Percentiles rank a stretch among this genome's conserved stretches.
Conservation (phyloP, 768 basidiomycete genomes). For the Mycena kentingensis region DNA sequence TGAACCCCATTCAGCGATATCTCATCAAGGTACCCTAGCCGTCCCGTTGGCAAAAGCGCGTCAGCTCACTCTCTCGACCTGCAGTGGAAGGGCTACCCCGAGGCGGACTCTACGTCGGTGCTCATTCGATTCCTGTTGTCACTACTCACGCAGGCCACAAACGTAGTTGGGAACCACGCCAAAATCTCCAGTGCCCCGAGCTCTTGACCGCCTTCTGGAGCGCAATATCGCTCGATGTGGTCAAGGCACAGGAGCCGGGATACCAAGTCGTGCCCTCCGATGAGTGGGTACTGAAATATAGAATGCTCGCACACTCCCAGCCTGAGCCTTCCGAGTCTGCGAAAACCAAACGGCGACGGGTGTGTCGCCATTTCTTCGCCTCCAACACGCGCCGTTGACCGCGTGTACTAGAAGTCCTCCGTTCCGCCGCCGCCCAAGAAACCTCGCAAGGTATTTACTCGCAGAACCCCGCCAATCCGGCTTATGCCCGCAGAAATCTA, state of each 20-base stretch:
- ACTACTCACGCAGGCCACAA: not conserved
- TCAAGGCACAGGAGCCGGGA: not conserved
- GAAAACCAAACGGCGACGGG: not conserved
- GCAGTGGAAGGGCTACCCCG: not conserved
- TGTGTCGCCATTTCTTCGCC: no score
- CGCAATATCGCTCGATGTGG: not conserved
- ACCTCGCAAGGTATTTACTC: no score
- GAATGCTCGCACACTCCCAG: not conserved
- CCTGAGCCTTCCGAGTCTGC: not conserved
- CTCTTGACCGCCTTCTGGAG: not conserved
- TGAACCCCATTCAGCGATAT: not conserved
- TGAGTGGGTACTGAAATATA: not conserved
- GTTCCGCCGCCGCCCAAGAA: no score
- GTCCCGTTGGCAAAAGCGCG: no score
- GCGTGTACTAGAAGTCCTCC: no score
- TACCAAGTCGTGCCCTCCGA: not conserved
- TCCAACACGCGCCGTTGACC: no score
- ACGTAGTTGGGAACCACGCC: not conserved
- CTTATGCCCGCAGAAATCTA: no score
- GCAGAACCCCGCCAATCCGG: no score
- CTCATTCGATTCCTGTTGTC: not conserved
- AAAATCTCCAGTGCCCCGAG: not conserved
- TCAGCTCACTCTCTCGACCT: not conserved
- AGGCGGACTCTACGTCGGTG: not conserved
- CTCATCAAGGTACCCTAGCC: not conserved